phyloP scores from a whole-genome alignment of 1,284 basidiomycete species.

The Xanthoconium separans region DNA sequence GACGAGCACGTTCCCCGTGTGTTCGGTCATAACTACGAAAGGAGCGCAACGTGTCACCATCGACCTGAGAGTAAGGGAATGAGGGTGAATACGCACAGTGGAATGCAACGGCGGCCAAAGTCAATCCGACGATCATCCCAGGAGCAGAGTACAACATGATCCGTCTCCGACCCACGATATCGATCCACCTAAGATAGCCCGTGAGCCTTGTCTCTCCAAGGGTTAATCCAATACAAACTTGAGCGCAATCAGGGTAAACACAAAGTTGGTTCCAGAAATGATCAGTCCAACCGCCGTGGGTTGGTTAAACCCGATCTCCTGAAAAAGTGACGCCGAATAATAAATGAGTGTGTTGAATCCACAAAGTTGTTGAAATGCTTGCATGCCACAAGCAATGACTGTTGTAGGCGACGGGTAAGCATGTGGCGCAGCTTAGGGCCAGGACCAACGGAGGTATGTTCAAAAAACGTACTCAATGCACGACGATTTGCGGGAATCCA shows the following conservation, averaged over 20 bases:
- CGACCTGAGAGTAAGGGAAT: not conserved
- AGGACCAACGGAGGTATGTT: not conserved
- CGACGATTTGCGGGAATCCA: constrained; percentile 61
- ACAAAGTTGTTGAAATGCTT: constrained; percentile 81
- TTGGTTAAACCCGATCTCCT: constrained; percentile 77
- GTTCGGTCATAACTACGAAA: constrained; percentile 59
- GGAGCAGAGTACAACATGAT: constrained; percentile 80
- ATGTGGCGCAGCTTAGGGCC: not conserved
- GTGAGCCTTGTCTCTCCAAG: not conserved
- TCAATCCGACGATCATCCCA: constrained; percentile 73
- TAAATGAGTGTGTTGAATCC: constrained; percentile 79
- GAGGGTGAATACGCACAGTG: constrained; percentile 51
- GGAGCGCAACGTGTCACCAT: not conserved
- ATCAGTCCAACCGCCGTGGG: constrained; percentile 79
- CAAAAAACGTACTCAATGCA: constrained; percentile 58
- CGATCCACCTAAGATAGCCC: constrained; percentile 54
- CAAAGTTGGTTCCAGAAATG: constrained; percentile 77
- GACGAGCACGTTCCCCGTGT: constrained; percentile 66
- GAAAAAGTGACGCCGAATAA: constrained; percentile 78
- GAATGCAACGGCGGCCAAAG: constrained; percentile 73
- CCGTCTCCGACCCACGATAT: constrained; percentile 71
- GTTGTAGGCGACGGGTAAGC: not conserved
- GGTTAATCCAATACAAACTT: constrained; percentile 33
- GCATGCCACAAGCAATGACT: constrained; percentile 78
- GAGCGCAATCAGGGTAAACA: constrained; percentile 80